These are phyloP conservation scores for Chiua sp. DNA, from an alignment of 1,284 basidiomycete genomes.

Conservation along the genomic window DNA sequence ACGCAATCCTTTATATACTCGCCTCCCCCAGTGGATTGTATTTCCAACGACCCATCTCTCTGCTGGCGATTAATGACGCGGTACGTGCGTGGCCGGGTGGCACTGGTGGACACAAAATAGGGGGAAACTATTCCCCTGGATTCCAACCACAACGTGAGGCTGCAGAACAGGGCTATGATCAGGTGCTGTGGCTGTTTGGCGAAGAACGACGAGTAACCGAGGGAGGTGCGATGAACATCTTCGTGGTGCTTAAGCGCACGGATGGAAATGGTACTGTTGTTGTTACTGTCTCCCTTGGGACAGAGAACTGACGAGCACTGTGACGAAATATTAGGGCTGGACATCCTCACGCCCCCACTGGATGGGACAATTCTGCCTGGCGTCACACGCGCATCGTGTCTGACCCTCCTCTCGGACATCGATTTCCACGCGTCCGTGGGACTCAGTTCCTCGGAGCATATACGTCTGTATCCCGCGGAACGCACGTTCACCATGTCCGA, in stretches of 20 bases:
- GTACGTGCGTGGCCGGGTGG: constrained; percentile 89
- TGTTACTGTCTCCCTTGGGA: not conserved
- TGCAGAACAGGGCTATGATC: constrained; percentile 70
- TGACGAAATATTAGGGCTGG: constrained; percentile 47
- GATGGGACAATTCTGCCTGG: constrained; percentile 79
- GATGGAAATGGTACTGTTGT: constrained; percentile 46
- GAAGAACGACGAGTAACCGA: constrained; percentile 44
- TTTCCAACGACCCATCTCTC: constrained; percentile 72
- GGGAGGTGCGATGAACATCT: constrained; percentile 70
- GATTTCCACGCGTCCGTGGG: constrained; percentile 8
- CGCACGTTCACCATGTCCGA: constrained; percentile 67
- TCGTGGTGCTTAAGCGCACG: constrained; percentile 54
- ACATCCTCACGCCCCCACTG: constrained; percentile 76
- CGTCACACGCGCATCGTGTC: constrained; percentile 76
- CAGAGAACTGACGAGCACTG: not conserved
- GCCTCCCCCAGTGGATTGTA: constrained; percentile 72
- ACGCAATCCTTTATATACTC: constrained; percentile 77
- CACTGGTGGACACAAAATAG: constrained; percentile 70
- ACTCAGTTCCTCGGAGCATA: constrained; percentile 12
- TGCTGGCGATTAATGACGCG: constrained; percentile 70
- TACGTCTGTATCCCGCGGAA: constrained; percentile 61
- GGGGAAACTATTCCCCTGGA: constrained; percentile 72
- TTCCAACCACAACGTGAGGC: constrained; percentile 72
- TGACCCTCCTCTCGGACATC: constrained; percentile 57
- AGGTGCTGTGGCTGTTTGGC: constrained; percentile 62